These are phyloP conservation scores for Globisporangium cylindrosporum DNA, from an alignment of 352 stramenopile species.

Conservation along the genomic window DNA sequence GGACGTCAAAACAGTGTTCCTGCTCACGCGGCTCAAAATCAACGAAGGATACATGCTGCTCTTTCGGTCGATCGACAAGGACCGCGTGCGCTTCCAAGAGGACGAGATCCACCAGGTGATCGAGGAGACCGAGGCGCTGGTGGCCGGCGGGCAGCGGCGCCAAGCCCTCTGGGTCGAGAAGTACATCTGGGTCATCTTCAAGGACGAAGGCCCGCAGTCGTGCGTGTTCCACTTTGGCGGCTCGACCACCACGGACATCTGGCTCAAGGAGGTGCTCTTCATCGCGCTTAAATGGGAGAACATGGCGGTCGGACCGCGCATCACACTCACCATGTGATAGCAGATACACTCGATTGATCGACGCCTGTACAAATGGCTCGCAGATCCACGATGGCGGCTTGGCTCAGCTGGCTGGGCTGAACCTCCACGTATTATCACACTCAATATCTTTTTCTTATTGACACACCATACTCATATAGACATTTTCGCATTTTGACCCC, in stretches of 20 bases:
- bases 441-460: not conserved
- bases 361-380: not conserved
- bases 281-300: slow-evolving; percentile 65
- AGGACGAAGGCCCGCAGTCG: slow-evolving; percentile 24
- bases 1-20: slow-evolving; percentile 54
- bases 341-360: not conserved
- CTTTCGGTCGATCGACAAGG: slow-evolving; percentile 54
- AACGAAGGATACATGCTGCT: slow-evolving; percentile 59
- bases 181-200: slow-evolving; percentile 65
- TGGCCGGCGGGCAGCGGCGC: slow-evolving; percentile 4
- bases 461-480: not conserved
- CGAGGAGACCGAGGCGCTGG: slow-evolving; percentile 17
- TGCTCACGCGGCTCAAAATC: slow-evolving; percentile 55
- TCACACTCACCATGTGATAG: slow-evolving; percentile 15
- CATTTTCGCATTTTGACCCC: not conserved
- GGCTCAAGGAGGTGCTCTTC: slow-evolving; percentile 68
- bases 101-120: slow-evolving; percentile 23
- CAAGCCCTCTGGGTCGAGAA: slow-evolving; percentile 57
- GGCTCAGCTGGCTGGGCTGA: not conserved
- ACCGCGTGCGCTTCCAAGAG: slow-evolving; percentile 48
- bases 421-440: slow-evolving; percentile 1
- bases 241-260: slow-evolving; percentile 41
- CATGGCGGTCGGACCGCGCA: slow-evolving; percentile 45
- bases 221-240: slow-evolving; percentile 68
- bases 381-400: not conserved